These are phyloP conservation scores for Colletotrichum sansevieriae DNA, from an alignment of 2,329 filamentous ascomycete genomes.

Conservation along the genomic window DNA sequence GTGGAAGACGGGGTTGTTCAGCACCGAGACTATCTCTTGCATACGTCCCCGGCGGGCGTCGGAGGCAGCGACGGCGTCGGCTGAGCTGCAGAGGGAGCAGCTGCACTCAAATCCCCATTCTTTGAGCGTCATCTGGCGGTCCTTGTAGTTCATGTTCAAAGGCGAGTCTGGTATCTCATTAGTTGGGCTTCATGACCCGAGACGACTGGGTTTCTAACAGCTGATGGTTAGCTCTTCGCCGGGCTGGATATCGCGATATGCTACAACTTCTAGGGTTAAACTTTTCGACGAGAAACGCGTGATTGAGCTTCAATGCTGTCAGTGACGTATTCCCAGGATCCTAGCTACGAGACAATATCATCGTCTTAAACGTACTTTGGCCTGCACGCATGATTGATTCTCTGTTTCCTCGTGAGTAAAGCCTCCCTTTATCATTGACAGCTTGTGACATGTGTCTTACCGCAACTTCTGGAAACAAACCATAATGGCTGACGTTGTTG, in stretches of 20 bases:
- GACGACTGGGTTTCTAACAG: constrained; percentile 45
- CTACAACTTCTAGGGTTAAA: constrained; percentile 50
- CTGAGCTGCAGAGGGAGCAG: constrained; percentile 45
- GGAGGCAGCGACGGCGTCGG: constrained; percentile 40
- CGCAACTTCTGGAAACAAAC: constrained; percentile 51
- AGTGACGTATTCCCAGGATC: background rate
- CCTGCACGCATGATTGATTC: constrained; percentile 53
- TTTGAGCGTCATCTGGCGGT: constrained; percentile 44
- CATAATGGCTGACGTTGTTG: constrained; percentile 45
- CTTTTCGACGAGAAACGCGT: constrained; percentile 49
- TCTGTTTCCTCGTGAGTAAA: constrained; percentile 42
- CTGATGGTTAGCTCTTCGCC: constrained; percentile 54
- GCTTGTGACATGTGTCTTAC: constrained; percentile 43
- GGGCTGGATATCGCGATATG: constrained; percentile 50
- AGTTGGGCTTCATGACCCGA: background rate
- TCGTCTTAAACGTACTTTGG: constrained; percentile 50
- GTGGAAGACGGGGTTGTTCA: constrained; percentile 41
- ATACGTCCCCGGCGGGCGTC: constrained; percentile 45
- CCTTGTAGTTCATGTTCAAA: constrained; percentile 45
- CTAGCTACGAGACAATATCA: background rate
- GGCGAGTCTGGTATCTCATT: constrained; percentile 44
- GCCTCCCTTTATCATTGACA: background rate
- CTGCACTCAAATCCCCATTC: constrained; percentile 49
- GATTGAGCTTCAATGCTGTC: constrained; percentile 46
- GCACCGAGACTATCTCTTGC: constrained; percentile 43